These are phyloP conservation scores for Botrytis sinoallii DNA, from an alignment of 2,329 filamentous ascomycete genomes.

Conservation along the genomic window DNA sequence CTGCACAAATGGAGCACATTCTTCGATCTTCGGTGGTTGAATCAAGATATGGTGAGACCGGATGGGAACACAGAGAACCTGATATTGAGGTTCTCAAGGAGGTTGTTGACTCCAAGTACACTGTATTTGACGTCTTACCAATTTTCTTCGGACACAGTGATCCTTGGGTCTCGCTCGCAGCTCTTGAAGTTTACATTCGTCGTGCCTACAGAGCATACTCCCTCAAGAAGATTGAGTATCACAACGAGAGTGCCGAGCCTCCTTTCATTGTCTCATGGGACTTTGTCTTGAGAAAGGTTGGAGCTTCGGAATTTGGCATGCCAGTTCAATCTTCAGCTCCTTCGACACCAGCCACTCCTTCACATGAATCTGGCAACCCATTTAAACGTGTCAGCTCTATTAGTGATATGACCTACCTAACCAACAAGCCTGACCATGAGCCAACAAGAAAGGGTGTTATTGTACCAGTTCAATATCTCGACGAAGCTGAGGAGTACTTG, in stretches of 20 bases:
- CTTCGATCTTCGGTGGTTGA: slow-evolving; percentile 92
- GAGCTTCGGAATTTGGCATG: slow-evolving; percentile 84
- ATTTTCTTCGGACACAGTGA: slow-evolving; percentile 95
- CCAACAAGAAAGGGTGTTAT: slow-evolving; percentile 89
- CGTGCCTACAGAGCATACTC: slow-evolving; percentile 96
- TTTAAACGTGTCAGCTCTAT: slow-evolving; percentile 90
- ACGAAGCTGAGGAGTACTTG: slow-evolving; percentile 87
- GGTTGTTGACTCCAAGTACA: slow-evolving; percentile 97
- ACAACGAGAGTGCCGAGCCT: slow-evolving; percentile 66
- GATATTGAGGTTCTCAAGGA: slow-evolving; percentile 91
- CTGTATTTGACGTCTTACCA: slow-evolving; percentile 92
- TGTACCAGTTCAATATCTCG: slow-evolving; percentile 86
- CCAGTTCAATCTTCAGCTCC: slow-evolving; percentile 76
- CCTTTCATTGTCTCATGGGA: slow-evolving; percentile 89
- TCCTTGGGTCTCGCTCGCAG: slow-evolving; percentile 88
- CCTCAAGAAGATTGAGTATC: slow-evolving; percentile 84
- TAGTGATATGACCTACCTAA: slow-evolving; percentile 91
- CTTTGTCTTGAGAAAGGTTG: slow-evolving; percentile 90
- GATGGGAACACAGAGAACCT: slow-evolving; percentile 93
- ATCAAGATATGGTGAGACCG: slow-evolving; percentile 95
- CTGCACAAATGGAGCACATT: slow-evolving; percentile 97
- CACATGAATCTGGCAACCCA: slow-evolving; percentile 54
- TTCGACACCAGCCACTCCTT: slow-evolving; percentile 76
- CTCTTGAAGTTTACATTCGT: slow-evolving; percentile 93
- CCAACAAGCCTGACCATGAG: slow-evolving; percentile 69